Evolutionary conservation across 768 basidiomycete species (phyloP), one percentile per base, ranked within the genome.

Genomic region (Naganishia kalamii): DNA sequence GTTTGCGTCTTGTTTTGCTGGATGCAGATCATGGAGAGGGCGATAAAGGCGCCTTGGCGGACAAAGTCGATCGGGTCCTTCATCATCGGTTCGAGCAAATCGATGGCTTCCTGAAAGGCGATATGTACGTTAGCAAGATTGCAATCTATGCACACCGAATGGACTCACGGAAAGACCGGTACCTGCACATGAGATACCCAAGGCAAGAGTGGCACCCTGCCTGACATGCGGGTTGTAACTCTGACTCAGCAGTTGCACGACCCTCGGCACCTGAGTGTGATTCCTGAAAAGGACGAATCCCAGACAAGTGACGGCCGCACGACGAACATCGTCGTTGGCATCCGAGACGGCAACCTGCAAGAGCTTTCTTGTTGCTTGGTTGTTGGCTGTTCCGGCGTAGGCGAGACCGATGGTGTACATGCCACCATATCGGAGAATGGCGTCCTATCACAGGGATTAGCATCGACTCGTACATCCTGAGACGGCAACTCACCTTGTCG

Each of bases 201-300:
- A 82, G 23, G 96, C 96, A 33, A 99, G 83, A 4, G 94, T 96
- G 30, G 93, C 92, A 69, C 94, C 94, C 68, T 94, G 97, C 46
- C 96, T 85, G 25, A 99, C 96, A 76, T 98, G 94, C 15, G 96
- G 96, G 75, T 98, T 99, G 79, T 99, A 99, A 72, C 92, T 94
- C 81, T 99, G 96, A 69, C 90, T 92, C 59, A 99, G 81, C 17
- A 99, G 84, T 76, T 99, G 96, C 6, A 99, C 96, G 65, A 98
- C 90, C 48, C 96, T 84, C 21, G 96, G 96, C 1, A 99, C 93
- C 81, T 97, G 93, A 13, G 85, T 84, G 13, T 96, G 93, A 77
- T 89, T 96, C 80, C 97, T 92, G 85, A 94, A 99, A 30, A 99
- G 84, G 63, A 99, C 81, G 82, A 99, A 98, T 0, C 96, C 92